Percentiles rank a stretch among this genome's conserved stretches.
Evolutionary conservation across 2,329 filamentous ascomycete species (phyloP).

Genomic region (Aspergillus niger): DNA sequence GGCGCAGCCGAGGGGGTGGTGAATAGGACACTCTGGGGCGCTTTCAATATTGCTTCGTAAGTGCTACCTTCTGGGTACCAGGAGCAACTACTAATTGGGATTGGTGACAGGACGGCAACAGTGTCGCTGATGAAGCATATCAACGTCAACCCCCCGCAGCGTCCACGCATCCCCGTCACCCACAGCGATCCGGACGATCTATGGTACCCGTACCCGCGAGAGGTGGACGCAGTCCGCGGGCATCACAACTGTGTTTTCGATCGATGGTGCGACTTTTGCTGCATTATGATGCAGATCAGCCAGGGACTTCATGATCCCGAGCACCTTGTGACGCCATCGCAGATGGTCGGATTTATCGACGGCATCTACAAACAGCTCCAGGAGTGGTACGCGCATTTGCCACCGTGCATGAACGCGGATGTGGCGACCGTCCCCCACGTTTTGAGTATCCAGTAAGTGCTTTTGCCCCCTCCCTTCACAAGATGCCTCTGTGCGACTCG

Average conservation of each 20-base stretch:
- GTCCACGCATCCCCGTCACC: slow-evolving; percentile 17
- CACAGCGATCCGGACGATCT: slow-evolving; percentile 17
- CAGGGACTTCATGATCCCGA: slow-evolving; percentile 20
- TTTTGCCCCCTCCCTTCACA: neutral
- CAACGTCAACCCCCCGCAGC: slow-evolving; percentile 15
- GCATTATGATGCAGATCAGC: slow-evolving; percentile 24
- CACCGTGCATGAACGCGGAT: slow-evolving; percentile 27
- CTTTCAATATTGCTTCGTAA: slow-evolving; percentile 22
- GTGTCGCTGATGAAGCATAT: slow-evolving; percentile 26
- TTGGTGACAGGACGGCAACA: slow-evolving; percentile 16
- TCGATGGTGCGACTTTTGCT: slow-evolving; percentile 26
- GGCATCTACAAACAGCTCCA: slow-evolving; percentile 25
- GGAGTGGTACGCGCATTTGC: slow-evolving; percentile 28
- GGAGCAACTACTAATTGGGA: neutral
- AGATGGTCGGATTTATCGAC: slow-evolving; percentile 18
- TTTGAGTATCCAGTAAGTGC: slow-evolving; percentile 30
- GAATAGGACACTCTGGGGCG: slow-evolving; percentile 26
- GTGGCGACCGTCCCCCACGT: slow-evolving; percentile 27
- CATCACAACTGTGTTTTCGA: slow-evolving; percentile 31
- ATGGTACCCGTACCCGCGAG: slow-evolving; percentile 31
- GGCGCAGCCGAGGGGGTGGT: slow-evolving; percentile 15
- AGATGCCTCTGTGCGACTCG: too few species aligned
- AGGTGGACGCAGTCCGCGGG: slow-evolving; percentile 15
- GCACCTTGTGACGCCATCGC: slow-evolving; percentile 11
- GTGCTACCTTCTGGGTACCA: neutral